phyloP scores from a whole-genome alignment of 78 protist species.

The Dictyostelium intermedium region DNA sequence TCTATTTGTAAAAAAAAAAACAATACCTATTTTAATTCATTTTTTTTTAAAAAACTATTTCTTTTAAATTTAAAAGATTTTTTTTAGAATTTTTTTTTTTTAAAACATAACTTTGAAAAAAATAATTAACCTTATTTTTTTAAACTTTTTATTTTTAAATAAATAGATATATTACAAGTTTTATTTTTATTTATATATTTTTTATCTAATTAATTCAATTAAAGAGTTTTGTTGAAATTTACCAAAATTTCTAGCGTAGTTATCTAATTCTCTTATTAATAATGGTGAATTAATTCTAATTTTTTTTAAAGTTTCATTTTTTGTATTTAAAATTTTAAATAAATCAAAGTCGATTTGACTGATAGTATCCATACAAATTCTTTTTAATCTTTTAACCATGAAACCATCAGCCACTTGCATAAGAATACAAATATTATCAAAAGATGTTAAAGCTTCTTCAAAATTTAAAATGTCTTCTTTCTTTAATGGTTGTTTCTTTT shows the following conservation, averaged over 20 bases:
- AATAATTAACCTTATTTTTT: too few relatives aligned
- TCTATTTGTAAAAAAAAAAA: too few relatives aligned
- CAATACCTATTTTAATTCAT: too few relatives aligned
- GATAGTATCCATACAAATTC: conserved; percentile 70
- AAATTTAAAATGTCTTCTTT: neutral
- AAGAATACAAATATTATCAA: conserved; percentile 67
- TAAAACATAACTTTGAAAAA: too few relatives aligned
- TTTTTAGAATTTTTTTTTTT: too few relatives aligned
- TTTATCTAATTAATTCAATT: conserved; percentile 3
- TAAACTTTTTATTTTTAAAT: neutral
- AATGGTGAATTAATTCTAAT: conserved; percentile 20
- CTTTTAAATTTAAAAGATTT: too few relatives aligned
- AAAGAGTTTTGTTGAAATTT: neutral
- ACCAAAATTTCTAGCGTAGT: conserved; percentile 17
- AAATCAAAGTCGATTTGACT: neutral
- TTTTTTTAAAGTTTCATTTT: conserved; percentile 26
- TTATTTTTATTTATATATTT: neutral
- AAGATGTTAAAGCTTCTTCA: conserved; percentile 6
- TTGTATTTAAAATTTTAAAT: neutral
- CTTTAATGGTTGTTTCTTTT: neutral
- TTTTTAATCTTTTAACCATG: conserved; percentile 48
- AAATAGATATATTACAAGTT: neutral
- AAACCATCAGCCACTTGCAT: conserved; percentile 69
- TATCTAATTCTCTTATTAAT: conserved; percentile 46
- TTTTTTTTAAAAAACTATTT: too few relatives aligned